Percentiles rank a stretch among this genome's conserved stretches.
phyloP scores from a whole-genome alignment of 2,329 filamentous ascomycete species.

The Grosmannia serpens region DNA sequence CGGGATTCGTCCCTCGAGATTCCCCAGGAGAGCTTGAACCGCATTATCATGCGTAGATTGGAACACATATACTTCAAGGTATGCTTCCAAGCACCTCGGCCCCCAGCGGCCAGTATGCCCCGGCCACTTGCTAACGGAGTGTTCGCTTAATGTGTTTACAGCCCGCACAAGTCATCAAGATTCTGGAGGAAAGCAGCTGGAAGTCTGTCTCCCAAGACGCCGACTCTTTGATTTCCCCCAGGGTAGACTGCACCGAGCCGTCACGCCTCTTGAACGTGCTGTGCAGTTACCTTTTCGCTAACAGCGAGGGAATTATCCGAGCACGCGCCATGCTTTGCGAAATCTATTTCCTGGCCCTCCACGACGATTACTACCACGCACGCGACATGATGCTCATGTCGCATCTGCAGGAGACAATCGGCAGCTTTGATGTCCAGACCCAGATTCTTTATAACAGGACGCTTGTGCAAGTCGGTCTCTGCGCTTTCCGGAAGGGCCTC shows the following conservation, averaged over 20 bases:
- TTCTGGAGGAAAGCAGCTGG: constrained; percentile 91
- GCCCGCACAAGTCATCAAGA: constrained; percentile 84
- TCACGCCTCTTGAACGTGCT: constrained; percentile 70
- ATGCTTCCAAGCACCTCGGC: constrained; percentile 15
- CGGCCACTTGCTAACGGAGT: neutral
- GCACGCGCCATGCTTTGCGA: constrained; percentile 96
- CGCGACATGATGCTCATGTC: constrained; percentile 99
- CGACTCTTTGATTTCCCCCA: constrained; percentile 72
- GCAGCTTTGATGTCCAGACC: constrained; percentile 90
- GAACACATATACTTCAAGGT: constrained; percentile 99
- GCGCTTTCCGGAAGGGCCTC: constrained; percentile 92
- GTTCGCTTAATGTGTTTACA: constrained; percentile 17
- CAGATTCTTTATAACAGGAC: constrained; percentile 99
- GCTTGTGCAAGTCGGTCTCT: constrained; percentile 93
- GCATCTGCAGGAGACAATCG: constrained; percentile 93
- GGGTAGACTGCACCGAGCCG: constrained; percentile 56
- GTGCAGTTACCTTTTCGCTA: constrained; percentile 86
- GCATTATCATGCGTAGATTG: constrained; percentile 82
- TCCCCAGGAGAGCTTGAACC: constrained; percentile 80
- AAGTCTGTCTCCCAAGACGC: constrained; percentile 59
- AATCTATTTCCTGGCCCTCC: constrained; percentile 94
- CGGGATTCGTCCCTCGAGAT: constrained; percentile 59
- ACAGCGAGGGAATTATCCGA: constrained; percentile 92
- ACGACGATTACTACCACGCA: constrained; percentile 95
- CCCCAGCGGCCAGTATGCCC: neutral